Evolutionary conservation across 805 yeast genomes (phyloP).

Genomic region (Scheffersomyces amazonensis): DNA sequence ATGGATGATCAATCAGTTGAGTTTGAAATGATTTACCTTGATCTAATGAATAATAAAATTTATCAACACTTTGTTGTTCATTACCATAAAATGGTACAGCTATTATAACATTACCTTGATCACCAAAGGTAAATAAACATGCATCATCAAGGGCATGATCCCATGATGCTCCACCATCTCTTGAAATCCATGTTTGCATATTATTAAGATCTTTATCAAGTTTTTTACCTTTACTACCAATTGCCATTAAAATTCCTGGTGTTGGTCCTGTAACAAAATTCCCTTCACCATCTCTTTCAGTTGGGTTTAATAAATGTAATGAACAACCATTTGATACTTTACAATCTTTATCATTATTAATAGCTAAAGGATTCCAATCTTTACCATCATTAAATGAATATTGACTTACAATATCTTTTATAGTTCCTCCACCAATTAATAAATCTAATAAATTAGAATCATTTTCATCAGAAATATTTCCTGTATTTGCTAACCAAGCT

Average conservation of each 20-base stretch:
- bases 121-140: constrained; percentile 62
- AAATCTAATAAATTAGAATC: constrained; percentile 16
- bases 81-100: constrained; percentile 46
- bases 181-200: constrained; percentile 57
- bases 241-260: constrained; percentile 44
- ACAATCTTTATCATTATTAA: constrained; percentile 45
- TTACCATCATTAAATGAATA: constrained; percentile 53
- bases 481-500: constrained; percentile 50
- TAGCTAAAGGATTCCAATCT: constrained; percentile 48
- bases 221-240: constrained; percentile 29
- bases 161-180: constrained; percentile 83
- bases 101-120: constrained; percentile 70
- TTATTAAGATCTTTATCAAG: constrained; percentile 11
- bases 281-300: constrained; percentile 39
- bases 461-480: constrained; percentile 10
- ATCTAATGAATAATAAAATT: constrained; percentile 58
- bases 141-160: constrained; percentile 49
- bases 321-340: constrained; percentile 48
- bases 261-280: constrained; percentile 49
- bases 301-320: constrained; percentile 34
- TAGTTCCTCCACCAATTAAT: constrained; percentile 16
- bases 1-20: constrained; percentile 41
- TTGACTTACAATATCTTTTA: constrained; percentile 23
- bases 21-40: constrained; percentile 69
- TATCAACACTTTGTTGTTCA: constrained; percentile 26